Percentiles rank a stretch among this genome's conserved stretches.
These are phyloP conservation scores for Auricularia cornea DNA, from an alignment of 768 basidiomycete species.

Conservation along the genomic window DNA sequence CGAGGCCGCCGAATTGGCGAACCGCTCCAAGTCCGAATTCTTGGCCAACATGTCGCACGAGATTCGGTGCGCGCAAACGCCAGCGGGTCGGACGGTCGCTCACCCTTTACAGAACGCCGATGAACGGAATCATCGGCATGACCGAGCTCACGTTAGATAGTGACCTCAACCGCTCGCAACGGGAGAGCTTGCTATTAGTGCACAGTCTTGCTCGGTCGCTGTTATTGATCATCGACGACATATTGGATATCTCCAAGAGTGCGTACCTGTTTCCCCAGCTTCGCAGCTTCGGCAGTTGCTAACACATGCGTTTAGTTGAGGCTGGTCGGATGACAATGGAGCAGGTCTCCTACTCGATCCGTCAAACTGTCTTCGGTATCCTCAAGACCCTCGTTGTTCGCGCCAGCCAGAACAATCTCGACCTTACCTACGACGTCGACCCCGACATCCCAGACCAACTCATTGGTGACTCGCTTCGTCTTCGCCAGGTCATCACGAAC, in stretches of 20 bases:
- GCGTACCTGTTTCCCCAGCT: conserved; percentile 25
- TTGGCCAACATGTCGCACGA: conserved; percentile 98
- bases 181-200: conserved; percentile 92
- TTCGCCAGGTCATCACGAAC: conserved; percentile 94
- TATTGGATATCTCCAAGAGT: conserved; percentile 99
- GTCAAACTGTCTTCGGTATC: conserved; percentile 95
- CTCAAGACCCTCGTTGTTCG: conserved; percentile 97
- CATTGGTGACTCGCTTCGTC: conserved; percentile 89
- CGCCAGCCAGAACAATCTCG: conserved; percentile 92
- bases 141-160: conserved; percentile 95
- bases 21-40: conserved; percentile 94
- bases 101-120: conserved; percentile 68
- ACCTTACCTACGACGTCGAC: conserved; percentile 93
- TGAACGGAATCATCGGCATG: conserved; percentile 99
- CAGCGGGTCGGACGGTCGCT: background rate
- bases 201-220: conserved; percentile 90
- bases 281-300: background rate
- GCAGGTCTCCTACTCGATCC: conserved; percentile 93
- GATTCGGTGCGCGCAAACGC: conserved; percentile 60
- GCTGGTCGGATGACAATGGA: conserved; percentile 99
- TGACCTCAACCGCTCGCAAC: conserved; percentile 86
- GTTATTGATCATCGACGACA: conserved; percentile 96
- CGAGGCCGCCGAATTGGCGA: conserved; percentile 96
- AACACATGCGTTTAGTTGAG: conserved; percentile 54
- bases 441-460: conserved; percentile 94